These are phyloP conservation scores for Seminavis robusta DNA, from an alignment of 108 stramenopile species.

Conservation along the genomic window DNA sequence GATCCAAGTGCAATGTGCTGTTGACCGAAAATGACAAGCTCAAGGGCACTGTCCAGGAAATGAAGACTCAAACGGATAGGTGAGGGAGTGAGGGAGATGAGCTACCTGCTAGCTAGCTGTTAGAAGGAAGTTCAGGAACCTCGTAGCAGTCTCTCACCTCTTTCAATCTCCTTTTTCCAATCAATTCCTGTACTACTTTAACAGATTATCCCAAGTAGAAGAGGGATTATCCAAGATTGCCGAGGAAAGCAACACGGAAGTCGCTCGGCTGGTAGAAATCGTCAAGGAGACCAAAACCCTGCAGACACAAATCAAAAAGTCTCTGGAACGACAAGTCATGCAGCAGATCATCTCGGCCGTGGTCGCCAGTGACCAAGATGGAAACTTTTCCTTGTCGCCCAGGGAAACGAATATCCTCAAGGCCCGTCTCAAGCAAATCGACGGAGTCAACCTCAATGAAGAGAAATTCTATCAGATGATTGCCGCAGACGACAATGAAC, in stretches of 20 bases:
- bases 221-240: conserved; percentile 14
- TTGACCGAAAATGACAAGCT: conserved; percentile 17
- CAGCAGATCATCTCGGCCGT: conserved; percentile 21
- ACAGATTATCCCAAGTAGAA: conserved; percentile 8
- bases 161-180: neutral
- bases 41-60: neutral
- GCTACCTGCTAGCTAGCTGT: neutral
- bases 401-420: conserved; percentile 15
- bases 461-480: conserved; percentile 13
- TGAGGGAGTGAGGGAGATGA: conserved; percentile 2
- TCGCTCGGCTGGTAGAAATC: conserved; percentile 7
- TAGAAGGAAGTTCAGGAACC: neutral
- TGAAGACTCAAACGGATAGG: conserved; percentile 9
- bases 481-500: conserved; percentile 1
- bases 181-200: neutral
- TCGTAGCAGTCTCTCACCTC: neutral
- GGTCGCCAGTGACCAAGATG: conserved; percentile 17
- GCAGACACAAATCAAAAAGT: conserved; percentile 8
- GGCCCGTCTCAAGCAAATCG: conserved; percentile 18
- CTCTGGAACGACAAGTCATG: conserved; percentile 12
- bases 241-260: conserved; percentile 10
- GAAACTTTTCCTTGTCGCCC: conserved; percentile 6
- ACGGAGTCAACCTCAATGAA: conserved; percentile 15
- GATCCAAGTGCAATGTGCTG: conserved; percentile 16
- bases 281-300: conserved; percentile 24